Evolutionary conservation across 805 yeast species (phyloP).

Genomic region (Candida patagonica): DNA sequence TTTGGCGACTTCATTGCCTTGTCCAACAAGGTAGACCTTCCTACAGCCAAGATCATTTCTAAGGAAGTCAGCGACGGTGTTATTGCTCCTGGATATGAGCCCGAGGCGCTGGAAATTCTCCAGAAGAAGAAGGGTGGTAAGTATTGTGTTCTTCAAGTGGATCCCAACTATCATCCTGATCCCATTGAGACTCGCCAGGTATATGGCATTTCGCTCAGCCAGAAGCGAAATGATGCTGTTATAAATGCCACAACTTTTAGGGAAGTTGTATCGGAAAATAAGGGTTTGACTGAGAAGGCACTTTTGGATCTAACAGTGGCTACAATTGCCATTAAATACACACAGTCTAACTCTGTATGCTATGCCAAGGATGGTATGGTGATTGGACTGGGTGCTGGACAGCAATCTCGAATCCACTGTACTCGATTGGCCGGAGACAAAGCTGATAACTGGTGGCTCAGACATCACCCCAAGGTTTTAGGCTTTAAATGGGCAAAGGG

Average conservation of each 20-base stretch:
- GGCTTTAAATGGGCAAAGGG: slow-evolving; percentile 97
- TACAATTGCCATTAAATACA: slow-evolving; percentile 92
- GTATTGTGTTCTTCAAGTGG: slow-evolving; percentile 92
- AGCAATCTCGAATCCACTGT: slow-evolving; percentile 98
- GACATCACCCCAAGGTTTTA: slow-evolving; percentile 94
- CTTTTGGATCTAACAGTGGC: slow-evolving; percentile 91
- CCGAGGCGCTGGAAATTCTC: slow-evolving; percentile 83
- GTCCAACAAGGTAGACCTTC: slow-evolving; percentile 89
- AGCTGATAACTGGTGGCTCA: slow-evolving; percentile 99
- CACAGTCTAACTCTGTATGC: slow-evolving; percentile 97
- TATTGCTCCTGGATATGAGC: slow-evolving; percentile 93
- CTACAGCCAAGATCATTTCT: slow-evolving; percentile 94
- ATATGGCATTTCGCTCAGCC: slow-evolving; percentile 90
- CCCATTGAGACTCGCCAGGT: slow-evolving; percentile 84
- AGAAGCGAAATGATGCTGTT: slow-evolving; percentile 96
- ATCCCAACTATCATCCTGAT: slow-evolving; percentile 85
- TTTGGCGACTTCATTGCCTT: slow-evolving; percentile 98
- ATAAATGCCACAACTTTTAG: slow-evolving; percentile 83
- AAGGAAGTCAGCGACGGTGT: slow-evolving; percentile 98
- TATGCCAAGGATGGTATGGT: slow-evolving; percentile 99
- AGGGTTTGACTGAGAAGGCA: slow-evolving; percentile 84
- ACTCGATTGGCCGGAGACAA: slow-evolving; percentile 98
- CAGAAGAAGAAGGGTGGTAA: slow-evolving; percentile 94
- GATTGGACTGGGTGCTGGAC: slow-evolving; percentile 98
- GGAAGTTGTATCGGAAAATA: slow-evolving; percentile 84